These are phyloP conservation scores for Casaregolazyma lundiana DNA, from an alignment of 1,139 yeast species.

Conservation along the genomic window DNA sequence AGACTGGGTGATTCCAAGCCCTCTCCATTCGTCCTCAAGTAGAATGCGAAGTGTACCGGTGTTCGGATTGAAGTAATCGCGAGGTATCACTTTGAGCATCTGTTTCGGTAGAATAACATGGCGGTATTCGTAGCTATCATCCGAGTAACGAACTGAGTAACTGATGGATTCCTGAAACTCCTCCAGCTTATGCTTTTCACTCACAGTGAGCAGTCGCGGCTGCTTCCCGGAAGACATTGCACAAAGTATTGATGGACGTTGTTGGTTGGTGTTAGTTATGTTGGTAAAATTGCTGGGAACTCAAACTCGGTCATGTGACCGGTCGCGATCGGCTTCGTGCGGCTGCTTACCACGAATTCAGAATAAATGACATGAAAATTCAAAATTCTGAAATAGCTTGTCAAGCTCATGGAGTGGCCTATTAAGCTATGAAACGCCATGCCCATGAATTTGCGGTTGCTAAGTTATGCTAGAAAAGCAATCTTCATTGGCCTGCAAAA, in stretches of 20 bases:
- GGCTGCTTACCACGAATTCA: no score
- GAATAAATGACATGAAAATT: no score
- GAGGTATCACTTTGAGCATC: conserved; percentile 93
- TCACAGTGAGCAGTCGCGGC: conserved; percentile 66
- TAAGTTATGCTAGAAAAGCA: no score
- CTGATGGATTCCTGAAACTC: conserved; percentile 94
- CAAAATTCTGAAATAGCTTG: no score
- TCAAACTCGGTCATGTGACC: no score
- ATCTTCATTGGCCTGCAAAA: no score
- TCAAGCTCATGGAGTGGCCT: no score
- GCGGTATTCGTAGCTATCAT: conserved; percentile 76
- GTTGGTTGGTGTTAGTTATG: not conserved
- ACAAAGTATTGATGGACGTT: not conserved
- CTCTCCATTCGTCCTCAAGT: conserved; percentile 97
- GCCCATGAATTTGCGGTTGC: no score
- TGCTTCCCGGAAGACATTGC: conserved; percentile 4
- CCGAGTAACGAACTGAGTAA: conserved; percentile 86
- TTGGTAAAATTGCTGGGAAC: no score
- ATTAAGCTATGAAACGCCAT: no score
- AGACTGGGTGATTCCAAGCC: conserved; percentile 94
- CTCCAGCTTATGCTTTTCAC: conserved; percentile 79
- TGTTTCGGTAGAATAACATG: conserved; percentile 97
- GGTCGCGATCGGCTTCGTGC: no score
- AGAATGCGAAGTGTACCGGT: conserved; percentile 90
- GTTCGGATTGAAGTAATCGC: conserved; percentile 90